Conservation (phyloP, 108 stramenopile species). For the Nitzschia sp. region DNA sequence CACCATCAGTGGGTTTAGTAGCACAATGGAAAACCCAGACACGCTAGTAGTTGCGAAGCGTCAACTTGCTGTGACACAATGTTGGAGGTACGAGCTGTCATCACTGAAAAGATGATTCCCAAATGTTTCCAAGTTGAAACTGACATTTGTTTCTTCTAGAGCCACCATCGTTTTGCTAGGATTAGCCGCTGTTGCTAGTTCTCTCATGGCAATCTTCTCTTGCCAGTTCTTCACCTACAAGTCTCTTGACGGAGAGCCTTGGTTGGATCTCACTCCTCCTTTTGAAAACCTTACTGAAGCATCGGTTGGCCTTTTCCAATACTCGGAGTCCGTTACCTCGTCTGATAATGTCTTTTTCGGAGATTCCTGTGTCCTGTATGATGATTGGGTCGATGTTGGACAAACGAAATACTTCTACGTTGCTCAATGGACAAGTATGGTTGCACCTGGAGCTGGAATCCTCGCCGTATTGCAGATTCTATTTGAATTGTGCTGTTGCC, state of each 20-base stretch:
- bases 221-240: conserved; percentile 31
- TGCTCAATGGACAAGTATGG: conserved; percentile 20
- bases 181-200: background rate
- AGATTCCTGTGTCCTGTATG: conserved; percentile 3
- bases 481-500: conserved; percentile 15
- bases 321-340: background rate
- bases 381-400: conserved; percentile 7
- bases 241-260: conserved; percentile 15
- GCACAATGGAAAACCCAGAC: too few species aligned
- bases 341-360: conserved; percentile 6
- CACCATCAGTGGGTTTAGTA: too few species aligned
- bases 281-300: conserved; percentile 26
- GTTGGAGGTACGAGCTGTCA: too few species aligned
- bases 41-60: too few species aligned
- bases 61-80: too few species aligned
- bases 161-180: too few species aligned
- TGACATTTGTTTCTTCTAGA: too few species aligned
- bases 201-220: conserved; percentile 10
- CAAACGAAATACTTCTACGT: conserved; percentile 11
- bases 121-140: too few species aligned
- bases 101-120: too few species aligned
- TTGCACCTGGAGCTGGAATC: conserved; percentile 18
- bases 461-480: conserved; percentile 22
- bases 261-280: conserved; percentile 6
- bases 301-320: conserved; percentile 25